Evolutionary conservation across 2,329 filamentous ascomycete genomes (phyloP).

Genomic region (Fusarium sp.): DNA sequence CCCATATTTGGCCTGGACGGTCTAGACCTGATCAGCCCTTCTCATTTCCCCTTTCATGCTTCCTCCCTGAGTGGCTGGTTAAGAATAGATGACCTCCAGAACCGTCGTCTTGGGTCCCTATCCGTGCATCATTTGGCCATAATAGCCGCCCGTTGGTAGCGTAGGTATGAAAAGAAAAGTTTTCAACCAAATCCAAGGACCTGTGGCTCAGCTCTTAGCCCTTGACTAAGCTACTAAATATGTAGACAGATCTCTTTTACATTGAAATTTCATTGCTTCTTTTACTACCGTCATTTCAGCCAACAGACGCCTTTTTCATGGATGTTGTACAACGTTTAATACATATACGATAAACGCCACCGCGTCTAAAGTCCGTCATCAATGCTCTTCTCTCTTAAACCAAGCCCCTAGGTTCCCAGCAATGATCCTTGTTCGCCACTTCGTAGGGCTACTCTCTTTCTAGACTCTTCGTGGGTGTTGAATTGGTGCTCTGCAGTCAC

Average conservation of each 20-base stretch:
- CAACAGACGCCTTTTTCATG: conserved; percentile 1
- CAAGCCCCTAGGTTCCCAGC: conserved; percentile 1
- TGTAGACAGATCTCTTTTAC: conserved; percentile 14
- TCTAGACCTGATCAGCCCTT: conserved; percentile 33
- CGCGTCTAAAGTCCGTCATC: conserved; percentile 27
- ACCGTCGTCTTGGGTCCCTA: conserved; percentile 10
- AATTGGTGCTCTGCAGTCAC: not conserved
- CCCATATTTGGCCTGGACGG: conserved; percentile 14
- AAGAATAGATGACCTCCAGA: conserved; percentile 26
- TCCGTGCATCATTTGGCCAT: conserved; percentile 7
- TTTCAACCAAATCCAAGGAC: not conserved
- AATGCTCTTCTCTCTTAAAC: not conserved
- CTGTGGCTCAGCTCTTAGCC: conserved; percentile 20
- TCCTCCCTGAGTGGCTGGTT: conserved; percentile 6
- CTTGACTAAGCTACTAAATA: conserved; percentile 21
- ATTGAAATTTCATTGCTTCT: conserved; percentile 15
- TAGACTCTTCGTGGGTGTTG: not conserved
- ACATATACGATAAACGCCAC: conserved; percentile 30
- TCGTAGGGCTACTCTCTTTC: not conserved
- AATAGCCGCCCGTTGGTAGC: conserved; percentile 23
- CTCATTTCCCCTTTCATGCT: conserved; percentile 19
- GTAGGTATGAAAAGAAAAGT: not conserved
- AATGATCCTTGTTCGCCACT: not conserved
- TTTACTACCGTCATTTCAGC: conserved; percentile 12
- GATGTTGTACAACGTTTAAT: conserved; percentile 15